These are phyloP conservation scores for Mitragyna speciosa DNA, from an alignment of 257 asterid genomes.

Conservation along the genomic window DNA sequence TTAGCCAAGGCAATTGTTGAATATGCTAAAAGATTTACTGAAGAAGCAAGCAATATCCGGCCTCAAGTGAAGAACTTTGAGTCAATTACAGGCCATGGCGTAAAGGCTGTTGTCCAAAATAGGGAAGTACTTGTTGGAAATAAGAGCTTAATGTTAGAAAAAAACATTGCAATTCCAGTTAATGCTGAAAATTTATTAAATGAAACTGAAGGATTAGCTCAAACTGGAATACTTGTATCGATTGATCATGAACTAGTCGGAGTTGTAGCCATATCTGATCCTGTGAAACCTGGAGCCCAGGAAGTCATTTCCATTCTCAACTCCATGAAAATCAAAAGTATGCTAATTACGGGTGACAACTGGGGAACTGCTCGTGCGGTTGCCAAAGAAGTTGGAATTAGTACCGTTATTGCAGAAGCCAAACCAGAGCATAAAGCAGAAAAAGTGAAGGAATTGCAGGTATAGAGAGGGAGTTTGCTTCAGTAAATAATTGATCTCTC, in stretches of 20 bases:
- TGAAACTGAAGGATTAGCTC: slow-evolving; percentile 62
- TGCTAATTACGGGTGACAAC: slow-evolving; percentile 78
- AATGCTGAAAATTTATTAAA: slow-evolving; percentile 63
- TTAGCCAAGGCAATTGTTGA: slow-evolving; percentile 73
- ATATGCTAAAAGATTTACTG: slow-evolving; percentile 49
- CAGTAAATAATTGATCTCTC: not conserved
- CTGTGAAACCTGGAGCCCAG: slow-evolving; percentile 68
- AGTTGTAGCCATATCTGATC: slow-evolving; percentile 65
- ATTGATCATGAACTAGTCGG: slow-evolving; percentile 60
- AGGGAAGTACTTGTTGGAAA: slow-evolving; percentile 77
- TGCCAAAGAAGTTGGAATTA: slow-evolving; percentile 73
- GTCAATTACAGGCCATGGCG: slow-evolving; percentile 83
- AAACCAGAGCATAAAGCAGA: slow-evolving; percentile 76
- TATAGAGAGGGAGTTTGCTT: slow-evolving; percentile 1
- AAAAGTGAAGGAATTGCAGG: slow-evolving; percentile 79
- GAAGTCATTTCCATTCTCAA: slow-evolving; percentile 62
- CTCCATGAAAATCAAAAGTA: slow-evolving; percentile 57
- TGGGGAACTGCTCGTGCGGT: slow-evolving; percentile 81
- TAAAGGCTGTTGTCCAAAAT: slow-evolving; percentile 63
- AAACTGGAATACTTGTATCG: slow-evolving; percentile 70
- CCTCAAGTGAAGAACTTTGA: slow-evolving; percentile 58
- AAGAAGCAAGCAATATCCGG: slow-evolving; percentile 49
- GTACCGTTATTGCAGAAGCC: slow-evolving; percentile 64
- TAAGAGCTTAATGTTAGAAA: slow-evolving; percentile 56
- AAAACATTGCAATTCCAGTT: slow-evolving; percentile 40